Conservation (phyloP, 371 early-diverging fungal species). For the Syncephalastrum sp. region DNA sequence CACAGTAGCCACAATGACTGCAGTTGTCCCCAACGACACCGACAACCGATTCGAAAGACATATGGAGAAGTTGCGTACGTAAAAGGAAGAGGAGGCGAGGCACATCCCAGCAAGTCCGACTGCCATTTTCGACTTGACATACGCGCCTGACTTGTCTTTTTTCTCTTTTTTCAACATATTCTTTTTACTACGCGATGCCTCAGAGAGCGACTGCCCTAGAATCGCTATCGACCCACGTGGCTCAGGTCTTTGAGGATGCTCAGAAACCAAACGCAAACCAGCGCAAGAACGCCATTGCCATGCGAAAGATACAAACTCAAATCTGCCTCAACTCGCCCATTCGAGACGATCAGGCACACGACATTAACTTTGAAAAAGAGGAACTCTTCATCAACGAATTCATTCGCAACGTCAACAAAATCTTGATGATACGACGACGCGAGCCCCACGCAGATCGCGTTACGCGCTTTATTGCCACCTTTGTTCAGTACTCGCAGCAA, state of each 20-base stretch:
- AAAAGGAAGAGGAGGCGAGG: too few species aligned
- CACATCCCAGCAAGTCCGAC: too few species aligned
- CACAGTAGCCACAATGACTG: constrained; percentile 56
- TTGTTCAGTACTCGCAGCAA: constrained; percentile 70
- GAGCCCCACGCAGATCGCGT: constrained; percentile 74
- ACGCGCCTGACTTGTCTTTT: too few species aligned
- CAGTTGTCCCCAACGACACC: too few species aligned
- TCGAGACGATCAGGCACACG: constrained; percentile 37
- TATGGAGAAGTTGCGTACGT: too few species aligned
- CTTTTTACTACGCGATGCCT: too few species aligned
- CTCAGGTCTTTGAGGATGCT: constrained; percentile 75
- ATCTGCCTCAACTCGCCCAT: constrained; percentile 49
- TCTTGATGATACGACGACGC: constrained; percentile 70
- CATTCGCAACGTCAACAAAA: constrained; percentile 71
- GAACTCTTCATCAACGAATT: constrained; percentile 64
- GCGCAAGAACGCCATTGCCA: constrained; percentile 68
- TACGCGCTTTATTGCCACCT: constrained; percentile 73
- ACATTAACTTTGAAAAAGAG: constrained; percentile 56
- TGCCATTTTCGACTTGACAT: too few species aligned
- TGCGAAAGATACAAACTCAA: constrained; percentile 75
- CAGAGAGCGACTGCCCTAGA: constrained; percentile 23
- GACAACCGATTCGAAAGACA: too few species aligned
- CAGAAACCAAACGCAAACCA: constrained; percentile 68
- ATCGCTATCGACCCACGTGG: constrained; percentile 47
- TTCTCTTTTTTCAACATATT: too few species aligned